Conservation (phyloP, 2,329 filamentous ascomycete species). For the Xenoacremonium recifei region DNA sequence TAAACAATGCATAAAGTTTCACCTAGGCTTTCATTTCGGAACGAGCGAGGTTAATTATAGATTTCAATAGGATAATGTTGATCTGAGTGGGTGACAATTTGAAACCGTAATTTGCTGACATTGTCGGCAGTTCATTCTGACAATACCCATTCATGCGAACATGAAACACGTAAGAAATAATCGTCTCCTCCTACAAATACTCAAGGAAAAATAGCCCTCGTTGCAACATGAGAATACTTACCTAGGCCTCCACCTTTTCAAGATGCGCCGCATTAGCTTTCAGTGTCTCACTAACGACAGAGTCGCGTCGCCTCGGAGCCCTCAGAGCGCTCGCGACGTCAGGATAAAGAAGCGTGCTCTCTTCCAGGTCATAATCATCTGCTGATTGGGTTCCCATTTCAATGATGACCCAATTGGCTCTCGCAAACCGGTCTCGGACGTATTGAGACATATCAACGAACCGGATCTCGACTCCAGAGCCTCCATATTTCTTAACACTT, state of each 20-base stretch:
- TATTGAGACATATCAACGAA: slow-evolving; percentile 47
- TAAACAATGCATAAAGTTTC: too few species aligned
- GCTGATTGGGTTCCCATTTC: slow-evolving; percentile 11
- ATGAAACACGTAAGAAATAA: too few species aligned
- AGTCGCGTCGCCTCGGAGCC: slow-evolving; percentile 17
- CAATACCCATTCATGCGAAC: too few species aligned
- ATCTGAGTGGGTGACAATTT: too few species aligned
- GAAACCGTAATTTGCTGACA: too few species aligned
- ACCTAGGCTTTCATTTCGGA: too few species aligned
- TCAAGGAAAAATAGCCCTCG: too few species aligned
- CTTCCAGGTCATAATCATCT: slow-evolving; percentile 1
- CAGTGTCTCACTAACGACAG: slow-evolving; percentile 6
- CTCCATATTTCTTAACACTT: slow-evolving; percentile 49
- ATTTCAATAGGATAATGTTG: too few species aligned
- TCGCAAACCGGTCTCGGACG: slow-evolving; percentile 36
- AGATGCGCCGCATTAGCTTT: slow-evolving; percentile 13
- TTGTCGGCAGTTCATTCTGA: too few species aligned
- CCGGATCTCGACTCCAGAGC: slow-evolving; percentile 42
- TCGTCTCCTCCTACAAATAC: too few species aligned
- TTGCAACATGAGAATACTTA: neutral
- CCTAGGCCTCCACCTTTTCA: slow-evolving; percentile 16
- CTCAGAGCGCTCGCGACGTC: slow-evolving; percentile 12
- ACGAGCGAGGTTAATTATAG: too few species aligned
- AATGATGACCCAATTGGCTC: slow-evolving; percentile 35
- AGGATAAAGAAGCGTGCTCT: slow-evolving; percentile 15